Evolutionary conservation across 495 filamentous ascomycete genomes (phyloP).

Genomic region (Xylaria castorea): DNA sequence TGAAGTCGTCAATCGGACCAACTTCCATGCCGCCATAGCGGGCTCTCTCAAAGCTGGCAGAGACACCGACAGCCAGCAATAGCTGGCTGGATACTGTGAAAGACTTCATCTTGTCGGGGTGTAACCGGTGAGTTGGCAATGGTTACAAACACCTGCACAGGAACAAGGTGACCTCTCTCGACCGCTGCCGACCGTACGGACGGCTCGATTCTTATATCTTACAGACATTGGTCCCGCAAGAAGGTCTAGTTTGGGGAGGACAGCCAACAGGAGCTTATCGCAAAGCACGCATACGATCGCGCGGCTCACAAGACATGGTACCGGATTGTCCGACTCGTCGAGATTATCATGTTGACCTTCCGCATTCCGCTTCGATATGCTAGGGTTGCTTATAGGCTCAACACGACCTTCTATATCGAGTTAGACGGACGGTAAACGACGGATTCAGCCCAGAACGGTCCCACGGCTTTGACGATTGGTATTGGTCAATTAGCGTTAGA

Average conservation of each 20-base stretch:
- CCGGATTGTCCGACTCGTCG: slow-evolving; percentile 12
- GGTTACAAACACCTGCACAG: slow-evolving; percentile 32
- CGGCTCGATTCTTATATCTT: slow-evolving; percentile 20
- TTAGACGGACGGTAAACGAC: slow-evolving; percentile 9
- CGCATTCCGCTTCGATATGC: slow-evolving; percentile 19
- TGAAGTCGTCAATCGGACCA: slow-evolving; percentile 36
- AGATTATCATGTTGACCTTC: slow-evolving; percentile 23
- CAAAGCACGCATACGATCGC: slow-evolving; percentile 17
- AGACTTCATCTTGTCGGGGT: slow-evolving; percentile 37
- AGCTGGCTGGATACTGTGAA: slow-evolving; percentile 35
- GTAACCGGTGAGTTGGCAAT: slow-evolving; percentile 20
- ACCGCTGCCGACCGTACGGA: slow-evolving; percentile 5
- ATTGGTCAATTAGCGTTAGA: slow-evolving; percentile 18
- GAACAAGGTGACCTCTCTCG: slow-evolving; percentile 1
- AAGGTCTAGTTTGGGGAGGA: neutral
- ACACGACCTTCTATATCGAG: slow-evolving; percentile 25
- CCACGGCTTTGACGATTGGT: slow-evolving; percentile 4
- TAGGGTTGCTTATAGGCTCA: slow-evolving; percentile 19
- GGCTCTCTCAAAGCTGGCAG: slow-evolving; percentile 35
- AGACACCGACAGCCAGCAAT: slow-evolving; percentile 37
- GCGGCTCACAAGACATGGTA: slow-evolving; percentile 17
- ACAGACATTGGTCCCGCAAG: slow-evolving; percentile 14
- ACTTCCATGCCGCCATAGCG: slow-evolving; percentile 38
- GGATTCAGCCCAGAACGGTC: neutral
- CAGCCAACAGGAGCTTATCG: slow-evolving; percentile 12